A percentile compares a stretch with the other conserved stretches of the same genome.
phyloP scores from a whole-genome alignment of 495 filamentous ascomycete species.

The Xylaria cubensis region DNA sequence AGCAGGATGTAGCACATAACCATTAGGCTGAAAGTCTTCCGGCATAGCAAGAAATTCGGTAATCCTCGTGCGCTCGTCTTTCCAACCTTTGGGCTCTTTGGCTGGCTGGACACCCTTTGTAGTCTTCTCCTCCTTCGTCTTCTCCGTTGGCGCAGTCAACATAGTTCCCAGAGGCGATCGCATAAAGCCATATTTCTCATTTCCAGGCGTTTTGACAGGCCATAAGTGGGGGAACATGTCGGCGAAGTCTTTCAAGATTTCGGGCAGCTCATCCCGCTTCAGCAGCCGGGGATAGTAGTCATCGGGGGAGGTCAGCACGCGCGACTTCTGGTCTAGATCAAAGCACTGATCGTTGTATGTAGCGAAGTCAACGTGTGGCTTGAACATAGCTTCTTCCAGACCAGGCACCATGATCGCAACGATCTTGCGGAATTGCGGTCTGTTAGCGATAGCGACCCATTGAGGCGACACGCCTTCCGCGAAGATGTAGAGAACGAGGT shows the following conservation, averaged over 20 bases:
- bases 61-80: slow-evolving; percentile 75
- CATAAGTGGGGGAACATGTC: slow-evolving; percentile 86
- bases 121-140: slow-evolving; percentile 64
- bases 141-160: slow-evolving; percentile 69
- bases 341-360: slow-evolving; percentile 44
- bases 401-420: slow-evolving; percentile 96
- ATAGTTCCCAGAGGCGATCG: slow-evolving; percentile 84
- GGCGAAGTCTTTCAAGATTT: slow-evolving; percentile 71
- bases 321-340: slow-evolving; percentile 38
- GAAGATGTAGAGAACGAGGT: slow-evolving; percentile 84
- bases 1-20: slow-evolving; percentile 81
- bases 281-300: slow-evolving; percentile 79
- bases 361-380: slow-evolving; percentile 65
- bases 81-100: slow-evolving; percentile 64
- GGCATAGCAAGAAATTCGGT: slow-evolving; percentile 73
- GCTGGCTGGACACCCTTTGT: slow-evolving; percentile 63
- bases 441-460: slow-evolving; percentile 83
- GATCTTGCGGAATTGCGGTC: slow-evolving; percentile 76
- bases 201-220: slow-evolving; percentile 86
- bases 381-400: slow-evolving; percentile 88
- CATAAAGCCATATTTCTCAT: slow-evolving; percentile 77
- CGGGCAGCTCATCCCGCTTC: slow-evolving; percentile 63
- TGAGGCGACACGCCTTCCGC: slow-evolving; percentile 83
- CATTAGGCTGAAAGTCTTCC: slow-evolving; percentile 79
- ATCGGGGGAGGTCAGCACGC: slow-evolving; percentile 56